Evolutionary conservation across 441 rosid genomes (phyloP), one percentile per base, ranked within the genome.

Genomic region (Euphorbia neoarborescens): DNA sequence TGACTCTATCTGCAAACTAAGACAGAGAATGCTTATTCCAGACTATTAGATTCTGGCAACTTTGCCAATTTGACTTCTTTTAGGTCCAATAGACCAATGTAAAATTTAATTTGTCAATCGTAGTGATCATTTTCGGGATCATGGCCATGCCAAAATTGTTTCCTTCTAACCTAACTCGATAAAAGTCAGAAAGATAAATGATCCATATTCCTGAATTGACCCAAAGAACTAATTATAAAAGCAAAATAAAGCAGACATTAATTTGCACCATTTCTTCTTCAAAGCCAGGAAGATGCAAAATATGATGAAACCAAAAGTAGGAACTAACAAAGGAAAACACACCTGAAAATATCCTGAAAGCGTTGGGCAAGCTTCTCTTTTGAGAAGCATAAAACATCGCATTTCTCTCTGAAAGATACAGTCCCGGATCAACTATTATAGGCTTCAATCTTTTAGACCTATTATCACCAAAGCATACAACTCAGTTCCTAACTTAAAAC

Each of bases 351-450:
- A 94, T 73, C 79, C 80, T 80, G 83, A 87, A 92, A 34, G 97
- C 84, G 74, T 76, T 84, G 24, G 99, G 99, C 77, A 94, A 72
- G 27, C 77, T 86, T 70, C 98, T 85, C 81, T 86, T 92, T 74
- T 94, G 97, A 35, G 91, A 79, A 58, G 90, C 92, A 75, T 87
- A 83, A 74, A 92, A 90, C 92, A 92, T 87, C 53, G 80, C 81
- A 8, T 79, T 77, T 75, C 83, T 89, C 78, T 90, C 98, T 24
- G 71, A 72, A 54, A 89, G 86, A 84, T 92, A 94, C 71, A 94
- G 91, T 62, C 98, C 98, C 13, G 99, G 96, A 77, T 94, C 98
- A 62, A 94, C 96, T 71, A 92, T 92, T 60, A 90, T 87, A 10
- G 91, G 93, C 83, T 86, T 90, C 92, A 94, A 75, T 74, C 82